Evolutionary conservation across 2,329 filamentous ascomycete species (phyloP).

Genomic region (Paecilomyces variotii): DNA sequence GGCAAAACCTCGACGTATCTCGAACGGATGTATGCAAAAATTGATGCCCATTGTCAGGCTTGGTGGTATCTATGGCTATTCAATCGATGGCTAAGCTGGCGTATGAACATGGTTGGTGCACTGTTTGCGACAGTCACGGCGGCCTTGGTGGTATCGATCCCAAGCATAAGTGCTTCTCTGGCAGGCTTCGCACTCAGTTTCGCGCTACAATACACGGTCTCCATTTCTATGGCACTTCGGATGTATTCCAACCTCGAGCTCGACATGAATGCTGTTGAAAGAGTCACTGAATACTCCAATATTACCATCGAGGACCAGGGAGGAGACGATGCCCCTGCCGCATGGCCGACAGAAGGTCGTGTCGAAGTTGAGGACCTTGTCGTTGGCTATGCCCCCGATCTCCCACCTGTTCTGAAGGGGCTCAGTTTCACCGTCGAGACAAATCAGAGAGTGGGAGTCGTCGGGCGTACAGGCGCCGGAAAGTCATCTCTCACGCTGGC

Average conservation of each 20-base stretch:
- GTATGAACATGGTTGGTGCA: constrained; percentile 62
- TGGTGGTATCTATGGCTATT: constrained; percentile 64
- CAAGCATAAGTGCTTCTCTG: constrained; percentile 57
- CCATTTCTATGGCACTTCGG: constrained; percentile 59
- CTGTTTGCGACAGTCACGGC: constrained; percentile 60
- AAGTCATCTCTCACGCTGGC: constrained; percentile 70
- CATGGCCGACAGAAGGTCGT: constrained; percentile 67
- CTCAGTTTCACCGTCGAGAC: constrained; percentile 58
- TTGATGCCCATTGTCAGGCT: constrained; percentile 60
- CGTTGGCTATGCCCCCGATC: constrained; percentile 62
- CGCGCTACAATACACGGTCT: constrained; percentile 58
- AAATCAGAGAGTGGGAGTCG: constrained; percentile 65
- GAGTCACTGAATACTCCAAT: constrained; percentile 66
- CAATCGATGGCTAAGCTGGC: constrained; percentile 69
- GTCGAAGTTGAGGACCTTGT: constrained; percentile 67
- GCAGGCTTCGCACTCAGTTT: constrained; percentile 71
- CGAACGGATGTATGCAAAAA: constrained; percentile 58
- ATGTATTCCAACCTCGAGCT: constrained; percentile 65
- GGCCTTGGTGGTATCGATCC: constrained; percentile 54
- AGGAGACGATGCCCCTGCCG: constrained; percentile 55
- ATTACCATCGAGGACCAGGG: constrained; percentile 59
- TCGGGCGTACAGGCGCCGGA: constrained; percentile 69
- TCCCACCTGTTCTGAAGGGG: constrained; percentile 62
- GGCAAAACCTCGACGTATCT: constrained; percentile 60
- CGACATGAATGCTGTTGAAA: constrained; percentile 70